Evolutionary conservation across 768 basidiomycete genomes (phyloP), one percentile per base, ranked within the genome.

Genomic region (Auriscalpium orientale): DNA sequence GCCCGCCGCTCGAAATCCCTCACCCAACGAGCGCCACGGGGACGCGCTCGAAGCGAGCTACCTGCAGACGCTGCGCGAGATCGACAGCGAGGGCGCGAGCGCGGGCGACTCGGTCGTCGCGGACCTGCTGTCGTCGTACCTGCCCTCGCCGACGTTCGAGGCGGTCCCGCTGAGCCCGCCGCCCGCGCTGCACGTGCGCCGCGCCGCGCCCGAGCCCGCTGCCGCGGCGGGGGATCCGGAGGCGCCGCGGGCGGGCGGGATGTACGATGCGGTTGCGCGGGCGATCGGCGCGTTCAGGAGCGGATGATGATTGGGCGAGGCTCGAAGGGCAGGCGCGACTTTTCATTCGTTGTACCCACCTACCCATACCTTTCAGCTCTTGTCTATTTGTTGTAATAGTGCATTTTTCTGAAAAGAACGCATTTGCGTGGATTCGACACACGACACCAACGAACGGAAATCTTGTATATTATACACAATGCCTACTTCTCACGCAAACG

Each of bases 241-340:
- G 28, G 55, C 52, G 54, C 52, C 15, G 35, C 58, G 52, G 20
- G 28, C 49, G 49, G 54, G 58, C 33, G 55, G 43, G 12, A 48
- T 61, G 21, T 61, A 61, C 21, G 58, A 59, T 21, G 60, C 60
- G 22, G 60, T 61, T 49, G 47, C 60, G 51, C 53, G 54, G 36
- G 60, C 60, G 9, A 38, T 59, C 50, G 60, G 54, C 20, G 44
- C 33, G 20, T 18, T 21, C 21, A 58, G 47, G 3, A 15, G 21
- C 46, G 18, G 12, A n/a, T 48, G 12, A n/a, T 48, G 18, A 38
- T 36, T 6, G 4, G 4, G 28, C 28, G 28, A 28, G 22, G 28
- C 28, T 28, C 28, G 28, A 28, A 28, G 28, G 28, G 28, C 28
- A 28, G 28, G 28, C 28, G 28, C 28, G 28, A 28, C 28, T 28